Percentiles rank a stretch among this genome's conserved stretches.
phyloP scores from a whole-genome alignment of 2,329 filamentous ascomycete genomes.

The Fusarium avenaceum region DNA sequence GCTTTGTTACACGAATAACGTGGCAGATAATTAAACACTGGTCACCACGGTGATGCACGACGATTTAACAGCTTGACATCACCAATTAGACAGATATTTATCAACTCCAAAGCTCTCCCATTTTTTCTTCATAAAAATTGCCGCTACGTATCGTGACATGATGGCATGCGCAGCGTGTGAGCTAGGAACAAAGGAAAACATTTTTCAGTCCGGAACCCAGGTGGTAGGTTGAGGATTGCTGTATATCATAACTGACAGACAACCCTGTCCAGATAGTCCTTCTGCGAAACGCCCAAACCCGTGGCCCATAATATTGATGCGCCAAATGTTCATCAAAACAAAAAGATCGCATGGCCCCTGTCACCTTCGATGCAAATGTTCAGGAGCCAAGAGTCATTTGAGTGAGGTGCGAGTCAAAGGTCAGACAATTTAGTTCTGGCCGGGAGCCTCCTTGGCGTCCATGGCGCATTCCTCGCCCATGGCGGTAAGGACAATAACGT shows the following conservation, averaged over 20 bases:
- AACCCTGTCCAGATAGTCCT: constrained; percentile 61
- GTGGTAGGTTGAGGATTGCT: constrained; percentile 46
- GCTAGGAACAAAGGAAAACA: constrained; percentile 57
- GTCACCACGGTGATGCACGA: not conserved
- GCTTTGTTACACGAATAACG: not conserved
- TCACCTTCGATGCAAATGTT: constrained; percentile 41
- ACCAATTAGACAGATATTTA: constrained; percentile 55
- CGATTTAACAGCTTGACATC: constrained; percentile 40
- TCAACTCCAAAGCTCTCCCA: constrained; percentile 54
- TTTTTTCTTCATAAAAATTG: constrained; percentile 53
- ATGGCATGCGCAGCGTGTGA: constrained; percentile 52
- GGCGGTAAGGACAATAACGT: constrained; percentile 91
- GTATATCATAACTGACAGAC: constrained; percentile 56
- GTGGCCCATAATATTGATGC: constrained; percentile 56
- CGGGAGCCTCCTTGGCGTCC: constrained; percentile 92
- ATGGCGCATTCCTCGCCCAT: constrained; percentile 96
- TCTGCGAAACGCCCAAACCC: constrained; percentile 58
- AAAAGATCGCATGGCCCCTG: constrained; percentile 48
- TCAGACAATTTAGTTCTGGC: constrained; percentile 48
- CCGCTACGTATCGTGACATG: constrained; percentile 52
- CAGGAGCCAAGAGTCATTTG: constrained; percentile 48
- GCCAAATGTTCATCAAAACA: constrained; percentile 54
- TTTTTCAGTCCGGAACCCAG: constrained; percentile 39
- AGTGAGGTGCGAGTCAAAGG: constrained; percentile 42
- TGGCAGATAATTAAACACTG: not conserved